Conservation (phyloP, 1,284 basidiomycete genomes). For the Microbotryum intermedium region DNA sequence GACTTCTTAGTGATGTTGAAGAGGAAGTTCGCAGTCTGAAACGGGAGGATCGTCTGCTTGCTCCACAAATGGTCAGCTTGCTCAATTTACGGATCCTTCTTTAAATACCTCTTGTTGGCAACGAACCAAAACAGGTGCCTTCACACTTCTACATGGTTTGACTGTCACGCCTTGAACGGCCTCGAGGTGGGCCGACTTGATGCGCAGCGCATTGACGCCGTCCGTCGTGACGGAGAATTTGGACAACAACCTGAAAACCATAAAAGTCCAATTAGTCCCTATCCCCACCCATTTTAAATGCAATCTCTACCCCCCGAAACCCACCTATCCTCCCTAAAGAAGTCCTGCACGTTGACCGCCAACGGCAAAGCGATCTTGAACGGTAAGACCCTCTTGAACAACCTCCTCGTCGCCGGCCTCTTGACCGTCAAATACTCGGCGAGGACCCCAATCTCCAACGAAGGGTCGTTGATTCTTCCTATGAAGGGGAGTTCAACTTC, state of each 20-base stretch:
- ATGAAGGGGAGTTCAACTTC: conserved; percentile 8
- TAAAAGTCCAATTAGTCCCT: no score
- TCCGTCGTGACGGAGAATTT: conserved; percentile 69
- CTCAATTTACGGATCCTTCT: no score
- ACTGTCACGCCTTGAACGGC: conserved; percentile 23
- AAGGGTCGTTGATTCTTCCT: conserved; percentile 2
- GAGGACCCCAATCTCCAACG: conserved; percentile 37
- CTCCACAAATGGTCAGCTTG: no score
- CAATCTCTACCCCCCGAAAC: no score
- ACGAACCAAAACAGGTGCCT: conserved; percentile 10
- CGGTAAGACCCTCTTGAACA: conserved; percentile 47
- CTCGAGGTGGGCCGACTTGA: conserved; percentile 52
- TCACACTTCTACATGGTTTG: conserved; percentile 10
- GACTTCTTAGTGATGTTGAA: conserved; percentile 49
- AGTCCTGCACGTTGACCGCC: conserved; percentile 74
- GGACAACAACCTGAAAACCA: conserved; percentile 54
- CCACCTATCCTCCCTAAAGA: conserved; percentile 62
- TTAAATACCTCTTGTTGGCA: no score
- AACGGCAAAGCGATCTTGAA: conserved; percentile 62
- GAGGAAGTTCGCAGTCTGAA: conserved; percentile 59
- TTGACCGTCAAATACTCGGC: conserved; percentile 54
- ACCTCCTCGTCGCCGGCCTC: conserved; percentile 50
- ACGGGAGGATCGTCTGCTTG: conserved; percentile 58
- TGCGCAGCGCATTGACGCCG: conserved; percentile 59
- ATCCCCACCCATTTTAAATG: conserved; percentile 7